Conservation (phyloP, 176 grass and related monocot genomes). For the Phragmites australis region DNA sequence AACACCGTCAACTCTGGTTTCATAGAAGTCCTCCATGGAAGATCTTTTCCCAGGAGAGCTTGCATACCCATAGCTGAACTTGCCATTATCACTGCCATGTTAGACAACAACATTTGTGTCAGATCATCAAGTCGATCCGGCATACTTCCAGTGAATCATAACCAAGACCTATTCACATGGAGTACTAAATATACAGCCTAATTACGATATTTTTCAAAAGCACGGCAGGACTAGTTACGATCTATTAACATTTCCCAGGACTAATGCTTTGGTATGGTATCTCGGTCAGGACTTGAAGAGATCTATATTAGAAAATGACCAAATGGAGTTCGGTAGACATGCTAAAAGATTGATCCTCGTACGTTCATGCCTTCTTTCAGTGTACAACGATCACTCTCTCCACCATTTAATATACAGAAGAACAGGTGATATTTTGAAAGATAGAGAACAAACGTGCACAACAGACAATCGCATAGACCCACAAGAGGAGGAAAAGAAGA, state of each 20-base stretch:
- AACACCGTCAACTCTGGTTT: slow-evolving; percentile 74
- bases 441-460: too few species aligned
- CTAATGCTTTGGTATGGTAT: background rate
- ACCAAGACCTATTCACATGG: background rate
- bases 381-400: background rate
- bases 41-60: slow-evolving; percentile 78
- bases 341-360: background rate
- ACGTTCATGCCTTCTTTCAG: too few species aligned
- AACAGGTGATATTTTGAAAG: too few species aligned
- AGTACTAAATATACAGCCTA: background rate
- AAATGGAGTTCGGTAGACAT: too few species aligned
- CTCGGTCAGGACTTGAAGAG: too few species aligned
- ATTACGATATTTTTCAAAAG: background rate
- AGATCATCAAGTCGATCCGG: background rate
- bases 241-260: too few species aligned
- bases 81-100: slow-evolving; percentile 69
- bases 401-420: background rate
- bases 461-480: too few species aligned
- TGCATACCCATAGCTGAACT: slow-evolving; percentile 83
- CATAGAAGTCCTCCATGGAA: slow-evolving; percentile 87
- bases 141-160: background rate
- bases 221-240: too few species aligned
- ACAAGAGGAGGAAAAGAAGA: background rate
- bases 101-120: background rate
- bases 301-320: too few species aligned